Percentiles rank a stretch among this genome's conserved stretches.
Evolutionary conservation across 495 filamentous ascomycete species (phyloP).

Genomic region (Friedmanniomyces endolithicus): DNA sequence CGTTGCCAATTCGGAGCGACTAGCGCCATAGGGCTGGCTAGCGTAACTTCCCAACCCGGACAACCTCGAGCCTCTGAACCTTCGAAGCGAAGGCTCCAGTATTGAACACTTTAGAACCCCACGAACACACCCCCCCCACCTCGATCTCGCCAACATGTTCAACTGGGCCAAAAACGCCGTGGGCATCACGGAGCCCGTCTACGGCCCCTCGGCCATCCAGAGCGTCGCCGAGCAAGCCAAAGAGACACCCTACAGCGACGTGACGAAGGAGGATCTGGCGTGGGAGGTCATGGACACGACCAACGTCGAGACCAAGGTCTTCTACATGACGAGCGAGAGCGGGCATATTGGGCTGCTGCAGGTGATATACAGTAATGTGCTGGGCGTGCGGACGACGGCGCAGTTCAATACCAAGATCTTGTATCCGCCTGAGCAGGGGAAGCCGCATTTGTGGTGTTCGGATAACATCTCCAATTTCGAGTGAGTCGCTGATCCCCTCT

Average conservation of each 20-base stretch:
- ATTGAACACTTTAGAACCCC: too few relatives aligned
- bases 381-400: slow-evolving; percentile 77
- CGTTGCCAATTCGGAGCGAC: not conserved
- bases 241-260: slow-evolving; percentile 65
- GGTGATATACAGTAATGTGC: slow-evolving; percentile 96
- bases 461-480: slow-evolving; percentile 60
- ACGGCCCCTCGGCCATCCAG: slow-evolving; percentile 79
- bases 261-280: slow-evolving; percentile 63
- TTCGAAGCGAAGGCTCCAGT: too few relatives aligned
- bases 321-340: slow-evolving; percentile 73
- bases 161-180: slow-evolving; percentile 69
- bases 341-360: slow-evolving; percentile 70
- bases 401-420: slow-evolving; percentile 92
- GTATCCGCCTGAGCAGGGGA: slow-evolving; percentile 52
- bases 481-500: slow-evolving; percentile 26
- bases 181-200: slow-evolving; percentile 91
- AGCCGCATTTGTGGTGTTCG: slow-evolving; percentile 63
- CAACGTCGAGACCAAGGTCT: slow-evolving; percentile 89
- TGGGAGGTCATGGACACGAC: slow-evolving; percentile 75
- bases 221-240: slow-evolving; percentile 71
- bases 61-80: not conserved
- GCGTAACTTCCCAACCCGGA: not conserved
- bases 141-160: slow-evolving; percentile 30
- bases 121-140: not conserved
- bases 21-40: not conserved